These are phyloP conservation scores for Suillus alpinus DNA, from an alignment of 768 basidiomycete genomes.

Conservation along the genomic window DNA sequence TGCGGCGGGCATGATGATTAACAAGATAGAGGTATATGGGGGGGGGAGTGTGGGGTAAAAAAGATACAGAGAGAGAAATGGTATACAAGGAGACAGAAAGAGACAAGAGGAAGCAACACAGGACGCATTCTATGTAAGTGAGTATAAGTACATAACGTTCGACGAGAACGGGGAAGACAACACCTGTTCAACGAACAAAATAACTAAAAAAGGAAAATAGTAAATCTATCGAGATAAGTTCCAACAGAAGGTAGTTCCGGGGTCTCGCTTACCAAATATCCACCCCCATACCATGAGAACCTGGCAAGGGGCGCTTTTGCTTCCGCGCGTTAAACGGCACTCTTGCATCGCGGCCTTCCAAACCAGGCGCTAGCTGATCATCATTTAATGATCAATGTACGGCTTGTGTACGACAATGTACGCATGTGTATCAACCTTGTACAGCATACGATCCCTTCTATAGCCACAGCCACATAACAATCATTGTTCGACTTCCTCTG, in stretches of 20 bases:
- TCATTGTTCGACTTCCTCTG: too few relatives aligned
- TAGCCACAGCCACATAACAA: too few relatives aligned
- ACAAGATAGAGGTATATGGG: not conserved
- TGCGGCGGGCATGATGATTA: constrained; percentile 32
- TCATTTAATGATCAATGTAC: not conserved
- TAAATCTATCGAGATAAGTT: constrained; percentile 3
- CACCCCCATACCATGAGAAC: constrained; percentile 24
- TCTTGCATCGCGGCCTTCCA: constrained; percentile 18
- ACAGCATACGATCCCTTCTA: not conserved
- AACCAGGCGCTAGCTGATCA: constrained; percentile 19
- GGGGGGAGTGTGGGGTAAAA: constrained; percentile 22
- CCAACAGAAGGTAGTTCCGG: constrained; percentile 10
- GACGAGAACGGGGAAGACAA: constrained; percentile 12
- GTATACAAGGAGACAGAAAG: not conserved
- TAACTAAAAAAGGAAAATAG: constrained; percentile 7
- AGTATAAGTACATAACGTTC: constrained; percentile 32
- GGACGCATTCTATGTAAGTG: constrained; percentile 20
- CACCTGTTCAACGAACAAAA: constrained; percentile 2
- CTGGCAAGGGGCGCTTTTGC: constrained; percentile 20
- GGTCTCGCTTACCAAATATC: constrained; percentile 17
- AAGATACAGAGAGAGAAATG: constrained; percentile 12
- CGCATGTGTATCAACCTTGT: not conserved
- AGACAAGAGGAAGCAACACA: constrained; percentile 11
- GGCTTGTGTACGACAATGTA: constrained; percentile 4
- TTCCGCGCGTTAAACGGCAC: constrained; percentile 16